These are phyloP conservation scores for Dentipellis sp. DNA, from an alignment of 768 basidiomycete genomes.

Conservation along the genomic window DNA sequence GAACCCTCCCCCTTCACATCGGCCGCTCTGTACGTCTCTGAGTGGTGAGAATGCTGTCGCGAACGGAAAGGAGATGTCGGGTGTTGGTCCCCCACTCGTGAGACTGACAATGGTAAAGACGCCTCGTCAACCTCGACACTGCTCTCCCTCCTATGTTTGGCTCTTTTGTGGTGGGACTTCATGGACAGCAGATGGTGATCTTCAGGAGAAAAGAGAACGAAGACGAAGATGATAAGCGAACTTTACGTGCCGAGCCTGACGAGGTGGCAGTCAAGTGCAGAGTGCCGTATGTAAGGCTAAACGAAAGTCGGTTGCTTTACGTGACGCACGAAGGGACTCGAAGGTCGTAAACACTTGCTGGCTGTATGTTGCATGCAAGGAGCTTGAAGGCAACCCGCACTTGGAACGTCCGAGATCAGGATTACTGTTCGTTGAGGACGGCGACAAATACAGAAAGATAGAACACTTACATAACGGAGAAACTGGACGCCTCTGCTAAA, in stretches of 20 bases:
- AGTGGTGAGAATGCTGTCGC: slow-evolving; percentile 26
- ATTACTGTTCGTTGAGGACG: background rate
- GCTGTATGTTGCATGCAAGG: too few relatives aligned
- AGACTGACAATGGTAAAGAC: slow-evolving; percentile 24
- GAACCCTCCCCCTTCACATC: slow-evolving; percentile 38
- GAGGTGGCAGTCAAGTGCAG: background rate
- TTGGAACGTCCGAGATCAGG: background rate
- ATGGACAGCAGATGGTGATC: slow-evolving; percentile 17
- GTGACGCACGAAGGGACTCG: too few relatives aligned
- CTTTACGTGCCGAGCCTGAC: background rate
- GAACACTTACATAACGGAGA: slow-evolving; percentile 14
- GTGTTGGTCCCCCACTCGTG: slow-evolving; percentile 42
- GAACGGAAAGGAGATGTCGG: slow-evolving; percentile 44
- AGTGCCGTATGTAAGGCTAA: background rate
- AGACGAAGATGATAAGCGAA: background rate
- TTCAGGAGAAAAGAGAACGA: slow-evolving; percentile 10
- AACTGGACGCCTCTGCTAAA: slow-evolving; percentile 1
- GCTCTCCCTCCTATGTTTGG: slow-evolving; percentile 25
- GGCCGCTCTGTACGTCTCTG: slow-evolving; percentile 33
- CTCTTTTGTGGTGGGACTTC: slow-evolving; percentile 23
- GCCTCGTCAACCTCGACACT: slow-evolving; percentile 17
- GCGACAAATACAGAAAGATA: background rate
- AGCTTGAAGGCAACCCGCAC: too few relatives aligned
- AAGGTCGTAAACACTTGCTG: too few relatives aligned
- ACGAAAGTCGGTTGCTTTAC: background rate